Evolutionary conservation across 1,284 basidiomycete species (phyloP).

Genomic region (Lignosus rhinocerotis): DNA sequence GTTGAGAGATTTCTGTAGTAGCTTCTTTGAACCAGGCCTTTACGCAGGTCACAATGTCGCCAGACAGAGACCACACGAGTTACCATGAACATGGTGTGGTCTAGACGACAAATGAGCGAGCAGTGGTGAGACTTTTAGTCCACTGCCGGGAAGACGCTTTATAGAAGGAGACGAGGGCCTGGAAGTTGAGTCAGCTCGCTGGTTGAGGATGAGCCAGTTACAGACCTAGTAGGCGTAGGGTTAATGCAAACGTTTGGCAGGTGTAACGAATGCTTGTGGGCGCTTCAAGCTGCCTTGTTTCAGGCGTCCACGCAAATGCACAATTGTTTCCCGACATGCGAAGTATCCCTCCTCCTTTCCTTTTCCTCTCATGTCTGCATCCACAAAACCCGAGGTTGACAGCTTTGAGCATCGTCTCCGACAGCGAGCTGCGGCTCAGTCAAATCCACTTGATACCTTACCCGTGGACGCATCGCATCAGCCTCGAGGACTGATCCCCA

Average conservation of each 20-base stretch:
- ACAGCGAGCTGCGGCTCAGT: constrained; percentile 38
- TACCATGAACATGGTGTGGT: constrained; percentile 12
- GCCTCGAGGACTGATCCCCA: constrained; percentile 70
- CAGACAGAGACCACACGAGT: constrained; percentile 6
- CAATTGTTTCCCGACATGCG: constrained; percentile 18
- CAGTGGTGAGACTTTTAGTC: not conserved
- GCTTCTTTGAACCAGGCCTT: constrained; percentile 17
- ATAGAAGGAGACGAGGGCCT: no score
- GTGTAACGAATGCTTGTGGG: not conserved
- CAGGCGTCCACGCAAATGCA: constrained; percentile 7
- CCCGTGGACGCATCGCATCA: constrained; percentile 39
- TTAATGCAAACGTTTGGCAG: not conserved
- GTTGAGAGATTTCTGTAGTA: constrained; percentile 37
- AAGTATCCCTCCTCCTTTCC: not conserved
- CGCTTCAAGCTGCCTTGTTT: constrained; percentile 4
- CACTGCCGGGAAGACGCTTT: no score
- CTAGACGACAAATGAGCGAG: not conserved
- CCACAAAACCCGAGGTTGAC: constrained; percentile 26
- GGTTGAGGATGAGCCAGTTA: not conserved
- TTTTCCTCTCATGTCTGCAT: constrained; percentile 15
- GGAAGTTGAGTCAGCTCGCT: no score
- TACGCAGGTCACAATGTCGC: constrained; percentile 10
- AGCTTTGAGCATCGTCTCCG: constrained; percentile 48
- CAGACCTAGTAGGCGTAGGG: not conserved
- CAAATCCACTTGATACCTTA: constrained; percentile 53